These are phyloP conservation scores for Populus deltoides DNA, from an alignment of 345 rosid genomes.

Conservation along the genomic window DNA sequence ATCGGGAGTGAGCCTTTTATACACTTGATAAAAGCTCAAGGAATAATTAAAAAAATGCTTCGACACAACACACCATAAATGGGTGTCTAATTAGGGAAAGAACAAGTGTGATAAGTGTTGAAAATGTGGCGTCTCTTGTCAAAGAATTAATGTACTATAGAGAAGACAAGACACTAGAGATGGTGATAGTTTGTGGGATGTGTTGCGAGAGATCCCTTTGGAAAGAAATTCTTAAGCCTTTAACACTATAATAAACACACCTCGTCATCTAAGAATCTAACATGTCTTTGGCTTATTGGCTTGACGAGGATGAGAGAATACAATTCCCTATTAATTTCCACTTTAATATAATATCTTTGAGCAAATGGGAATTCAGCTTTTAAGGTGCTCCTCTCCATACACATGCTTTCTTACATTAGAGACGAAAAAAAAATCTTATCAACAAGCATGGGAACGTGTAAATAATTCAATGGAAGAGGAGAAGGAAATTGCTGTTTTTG, in stretches of 20 bases:
- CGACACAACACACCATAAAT: not conserved
- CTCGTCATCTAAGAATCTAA: conserved; percentile 20
- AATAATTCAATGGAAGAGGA: not conserved
- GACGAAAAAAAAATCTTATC: conserved; percentile 13
- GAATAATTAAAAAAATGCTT: conserved; percentile 23
- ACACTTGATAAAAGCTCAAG: conserved; percentile 22
- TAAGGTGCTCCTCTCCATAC: conserved; percentile 35
- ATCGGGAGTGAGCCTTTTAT: not conserved
- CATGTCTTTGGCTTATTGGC: conserved; percentile 35
- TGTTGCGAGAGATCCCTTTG: not conserved
- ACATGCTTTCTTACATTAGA: conserved; percentile 16
- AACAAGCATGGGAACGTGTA: not conserved
- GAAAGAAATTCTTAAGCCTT: not conserved
- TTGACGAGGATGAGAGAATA: conserved; percentile 33
- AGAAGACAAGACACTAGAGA: conserved; percentile 4
- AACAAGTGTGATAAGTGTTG: conserved; percentile 9
- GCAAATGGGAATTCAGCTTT: conserved; percentile 46
- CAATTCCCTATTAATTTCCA: not conserved
- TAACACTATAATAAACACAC: not conserved
- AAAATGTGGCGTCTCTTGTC: not conserved
- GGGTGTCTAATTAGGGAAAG: conserved; percentile 15
- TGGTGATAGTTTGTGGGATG: not conserved
- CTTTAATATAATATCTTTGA: conserved; percentile 30
- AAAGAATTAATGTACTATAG: not conserved
- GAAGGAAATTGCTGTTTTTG: not conserved